Percentiles rank a stretch among this genome's conserved stretches.
Evolutionary conservation across 306 rosid genomes (phyloP).

Genomic region (Betula pendula): DNA sequence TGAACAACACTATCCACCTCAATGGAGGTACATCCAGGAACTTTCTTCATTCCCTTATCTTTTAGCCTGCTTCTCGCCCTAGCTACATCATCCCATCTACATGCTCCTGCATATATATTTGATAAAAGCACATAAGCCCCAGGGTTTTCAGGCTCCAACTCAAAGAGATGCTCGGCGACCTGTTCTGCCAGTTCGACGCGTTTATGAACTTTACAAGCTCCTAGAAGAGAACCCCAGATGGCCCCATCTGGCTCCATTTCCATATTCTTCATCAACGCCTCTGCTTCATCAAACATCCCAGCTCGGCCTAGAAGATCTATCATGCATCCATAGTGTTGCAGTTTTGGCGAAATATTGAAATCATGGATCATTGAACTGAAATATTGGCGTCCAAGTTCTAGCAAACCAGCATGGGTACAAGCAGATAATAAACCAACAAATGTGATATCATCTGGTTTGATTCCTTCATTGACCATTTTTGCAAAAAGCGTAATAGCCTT

Average conservation of each 20-base stretch:
- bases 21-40: constrained; percentile 85
- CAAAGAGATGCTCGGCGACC: constrained; percentile 60
- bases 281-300: constrained; percentile 75
- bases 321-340: constrained; percentile 84
- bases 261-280: constrained; percentile 56
- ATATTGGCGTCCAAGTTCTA: constrained; percentile 58
- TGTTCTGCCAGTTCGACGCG: constrained; percentile 62
- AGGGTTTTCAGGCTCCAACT: constrained; percentile 69
- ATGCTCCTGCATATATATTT: constrained; percentile 76
- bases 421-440: constrained; percentile 84
- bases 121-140: constrained; percentile 75
- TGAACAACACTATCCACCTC: constrained; percentile 75
- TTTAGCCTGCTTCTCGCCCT: constrained; percentile 69
- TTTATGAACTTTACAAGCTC: constrained; percentile 67
- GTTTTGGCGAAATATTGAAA: constrained; percentile 54
- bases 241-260: constrained; percentile 82
- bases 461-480: constrained; percentile 46
- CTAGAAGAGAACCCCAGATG: constrained; percentile 86
- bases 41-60: constrained; percentile 79
- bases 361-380: constrained; percentile 57
- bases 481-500: constrained; percentile 56
- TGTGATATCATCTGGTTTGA: constrained; percentile 72
- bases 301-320: constrained; percentile 70
- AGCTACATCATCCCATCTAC: constrained; percentile 85
- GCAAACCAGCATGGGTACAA: constrained; percentile 70